Conservation (phyloP, 306 rosid species). For the Canavalia gladiata region DNA sequence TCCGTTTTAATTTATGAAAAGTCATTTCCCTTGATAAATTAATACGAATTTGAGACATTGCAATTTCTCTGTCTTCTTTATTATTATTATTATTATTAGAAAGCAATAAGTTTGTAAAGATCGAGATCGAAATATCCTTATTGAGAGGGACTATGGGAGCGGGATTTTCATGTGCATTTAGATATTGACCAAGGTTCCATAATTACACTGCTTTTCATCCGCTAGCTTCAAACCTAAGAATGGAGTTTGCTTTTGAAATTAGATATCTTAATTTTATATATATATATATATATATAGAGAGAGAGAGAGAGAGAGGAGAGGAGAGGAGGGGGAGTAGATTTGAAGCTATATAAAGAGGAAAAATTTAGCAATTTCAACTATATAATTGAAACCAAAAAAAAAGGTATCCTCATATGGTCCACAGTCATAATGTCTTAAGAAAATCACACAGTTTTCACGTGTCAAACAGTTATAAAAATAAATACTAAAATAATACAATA, state of each 20-base stretch:
- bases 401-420: background rate
- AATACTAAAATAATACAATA: background rate
- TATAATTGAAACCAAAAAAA: background rate
- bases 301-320: no score
- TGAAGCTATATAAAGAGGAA: slow-evolving; percentile 49
- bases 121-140: background rate
- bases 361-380: slow-evolving; percentile 22
- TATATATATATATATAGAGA: no score
- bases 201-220: slow-evolving; percentile 33
- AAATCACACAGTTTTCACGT: slow-evolving; percentile 30
- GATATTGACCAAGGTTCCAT: slow-evolving; percentile 42
- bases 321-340: background rate
- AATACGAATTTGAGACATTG: background rate
- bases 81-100: no score
- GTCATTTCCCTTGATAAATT: background rate
- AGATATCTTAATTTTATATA: slow-evolving; percentile 54
- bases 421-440: background rate
- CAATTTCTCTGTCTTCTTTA: background rate
- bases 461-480: background rate
- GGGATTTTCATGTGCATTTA: slow-evolving; percentile 44
- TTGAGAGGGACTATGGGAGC: slow-evolving; percentile 32
- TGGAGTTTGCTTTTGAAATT: slow-evolving; percentile 63
- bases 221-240: slow-evolving; percentile 65
- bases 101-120: background rate
- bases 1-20: background rate